phyloP scores from a whole-genome alignment of 495 filamentous ascomycete species.

The Letharia lupina region DNA sequence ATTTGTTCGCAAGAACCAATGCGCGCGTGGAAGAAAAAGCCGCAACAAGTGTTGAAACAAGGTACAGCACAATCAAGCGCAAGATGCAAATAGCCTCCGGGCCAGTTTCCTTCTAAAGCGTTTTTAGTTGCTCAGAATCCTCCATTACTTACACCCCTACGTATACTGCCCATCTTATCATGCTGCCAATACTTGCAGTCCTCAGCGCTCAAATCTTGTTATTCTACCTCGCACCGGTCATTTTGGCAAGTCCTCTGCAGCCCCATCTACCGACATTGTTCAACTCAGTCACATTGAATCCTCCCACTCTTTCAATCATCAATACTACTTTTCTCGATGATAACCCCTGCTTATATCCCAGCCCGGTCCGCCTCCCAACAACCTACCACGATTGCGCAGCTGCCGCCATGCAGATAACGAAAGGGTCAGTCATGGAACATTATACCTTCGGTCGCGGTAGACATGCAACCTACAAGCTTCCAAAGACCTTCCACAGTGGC shows the following conservation, averaged over 20 bases:
- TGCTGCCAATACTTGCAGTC: background rate
- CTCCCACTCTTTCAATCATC: background rate
- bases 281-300: background rate
- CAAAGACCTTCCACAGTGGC: background rate
- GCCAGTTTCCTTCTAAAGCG: too few relatives aligned
- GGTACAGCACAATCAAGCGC: background rate
- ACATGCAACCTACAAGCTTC: background rate
- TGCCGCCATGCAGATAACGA: background rate
- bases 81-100: background rate
- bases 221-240: background rate
- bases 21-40: background rate
- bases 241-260: background rate
- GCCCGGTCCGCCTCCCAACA: background rate
- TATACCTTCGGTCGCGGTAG: background rate
- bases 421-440: background rate
- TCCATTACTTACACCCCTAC: too few relatives aligned
- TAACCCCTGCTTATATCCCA: background rate
- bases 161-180: background rate
- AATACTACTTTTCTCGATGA: too few relatives aligned
- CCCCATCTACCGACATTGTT: background rate
- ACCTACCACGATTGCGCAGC: background rate
- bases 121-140: too few relatives aligned
- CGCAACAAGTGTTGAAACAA: background rate
- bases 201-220: background rate
- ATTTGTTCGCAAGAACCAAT: background rate